Conservation (phyloP, 768 basidiomycete species). For the Suillus decipiens region DNA sequence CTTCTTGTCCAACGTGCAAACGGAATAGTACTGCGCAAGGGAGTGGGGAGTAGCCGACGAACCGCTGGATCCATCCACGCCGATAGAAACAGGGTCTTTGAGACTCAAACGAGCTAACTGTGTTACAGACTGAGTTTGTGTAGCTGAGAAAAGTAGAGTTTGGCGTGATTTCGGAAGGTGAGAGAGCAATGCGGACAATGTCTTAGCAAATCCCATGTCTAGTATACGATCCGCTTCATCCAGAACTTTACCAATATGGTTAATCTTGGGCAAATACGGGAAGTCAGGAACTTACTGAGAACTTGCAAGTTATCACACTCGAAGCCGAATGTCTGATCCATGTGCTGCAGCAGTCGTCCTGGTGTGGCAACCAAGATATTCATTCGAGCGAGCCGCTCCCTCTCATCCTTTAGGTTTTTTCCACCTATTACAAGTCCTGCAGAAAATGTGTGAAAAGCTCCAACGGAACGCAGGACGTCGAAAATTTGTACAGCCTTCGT, state of each 20-base stretch:
- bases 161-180: constrained; percentile 92
- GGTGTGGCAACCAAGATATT: constrained; percentile 99
- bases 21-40: constrained; percentile 87
- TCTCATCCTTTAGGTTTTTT: constrained; percentile 92
- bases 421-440: constrained; percentile 96
- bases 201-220: constrained; percentile 93
- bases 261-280: constrained; percentile 26
- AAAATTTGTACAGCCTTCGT: constrained; percentile 97
- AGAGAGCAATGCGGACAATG: constrained; percentile 85
- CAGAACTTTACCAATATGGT: constrained; percentile 49
- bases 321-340: constrained; percentile 98
- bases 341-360: constrained; percentile 91
- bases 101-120: constrained; percentile 91
- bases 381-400: constrained; percentile 86
- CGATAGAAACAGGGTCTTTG: constrained; percentile 75
- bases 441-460: constrained; percentile 87
- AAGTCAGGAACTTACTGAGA: constrained; percentile 57
- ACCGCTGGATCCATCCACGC: constrained; percentile 51
- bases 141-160: constrained; percentile 95
- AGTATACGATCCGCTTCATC: constrained; percentile 97
- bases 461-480: constrained; percentile 91
- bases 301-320: constrained; percentile 90
- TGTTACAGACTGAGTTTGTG: constrained; percentile 86
- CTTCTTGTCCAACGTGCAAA: constrained; percentile 84
- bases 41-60: constrained; percentile 62